Conservation (phyloP, 495 filamentous ascomycete genomes). For the Acidiella bohemica region DNA sequence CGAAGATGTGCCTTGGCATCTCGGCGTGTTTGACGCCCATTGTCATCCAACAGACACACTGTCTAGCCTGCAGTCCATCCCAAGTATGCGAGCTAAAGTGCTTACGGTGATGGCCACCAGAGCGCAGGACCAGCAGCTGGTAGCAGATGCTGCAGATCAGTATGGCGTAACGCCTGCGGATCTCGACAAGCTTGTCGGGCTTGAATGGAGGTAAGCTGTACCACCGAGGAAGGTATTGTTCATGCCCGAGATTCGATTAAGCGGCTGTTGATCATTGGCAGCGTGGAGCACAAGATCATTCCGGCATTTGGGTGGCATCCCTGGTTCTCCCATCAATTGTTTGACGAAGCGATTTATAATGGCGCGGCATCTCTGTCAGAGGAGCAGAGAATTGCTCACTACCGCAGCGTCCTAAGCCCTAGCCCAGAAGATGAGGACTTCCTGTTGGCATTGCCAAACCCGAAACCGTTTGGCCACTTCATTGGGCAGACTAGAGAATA, state of each 20-base stretch:
- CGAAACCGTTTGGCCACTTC: constrained; percentile 52
- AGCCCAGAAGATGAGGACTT: constrained; percentile 47
- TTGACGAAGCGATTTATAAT: constrained; percentile 42
- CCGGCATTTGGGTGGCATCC: constrained; percentile 98
- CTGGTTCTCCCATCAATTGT: constrained; percentile 89
- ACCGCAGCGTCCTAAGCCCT: constrained; percentile 52
- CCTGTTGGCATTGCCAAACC: constrained; percentile 53
- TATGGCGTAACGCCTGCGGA: constrained; percentile 28
- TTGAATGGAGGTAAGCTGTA: constrained; percentile 17
- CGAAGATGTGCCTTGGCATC: constrained; percentile 66
- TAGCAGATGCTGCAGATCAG: constrained; percentile 48
- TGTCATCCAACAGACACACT: constrained; percentile 99
- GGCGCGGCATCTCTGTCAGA: constrained; percentile 30
- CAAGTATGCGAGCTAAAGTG: constrained; percentile 59
- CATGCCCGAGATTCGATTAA: neutral
- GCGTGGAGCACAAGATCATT: constrained; percentile 36
- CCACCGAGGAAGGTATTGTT: constrained; percentile 13
- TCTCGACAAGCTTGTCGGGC: neutral
- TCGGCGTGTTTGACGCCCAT: constrained; percentile 82
- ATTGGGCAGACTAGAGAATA: constrained; percentile 50
- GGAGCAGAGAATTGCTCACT: constrained; percentile 52
- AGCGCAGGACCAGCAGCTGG: constrained; percentile 73
- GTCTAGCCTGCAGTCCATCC: constrained; percentile 51
- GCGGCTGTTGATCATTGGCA: neutral
- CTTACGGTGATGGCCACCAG: constrained; percentile 87